phyloP scores from a whole-genome alignment of 371 early-diverging fungal species.

The Lichtheimia ornata region DNA sequence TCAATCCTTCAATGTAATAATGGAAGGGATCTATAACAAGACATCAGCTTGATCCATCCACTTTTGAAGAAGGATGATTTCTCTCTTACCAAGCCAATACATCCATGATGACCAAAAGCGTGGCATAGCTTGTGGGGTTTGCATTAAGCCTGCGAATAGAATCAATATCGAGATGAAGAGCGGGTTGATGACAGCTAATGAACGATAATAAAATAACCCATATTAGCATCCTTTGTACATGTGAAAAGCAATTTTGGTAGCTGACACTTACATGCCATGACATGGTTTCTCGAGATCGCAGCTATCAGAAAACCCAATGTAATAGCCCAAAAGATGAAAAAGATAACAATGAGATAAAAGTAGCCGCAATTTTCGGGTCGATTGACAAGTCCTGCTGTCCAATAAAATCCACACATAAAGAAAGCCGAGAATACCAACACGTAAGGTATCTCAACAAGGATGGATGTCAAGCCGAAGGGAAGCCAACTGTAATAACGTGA shows the following conservation, averaged over 20 bases:
- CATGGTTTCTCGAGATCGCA: slow-evolving; percentile 25
- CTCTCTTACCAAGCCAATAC: slow-evolving; percentile 64
- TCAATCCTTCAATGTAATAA: slow-evolving; percentile 75
- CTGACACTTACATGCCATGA: slow-evolving; percentile 28
- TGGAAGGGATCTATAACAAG: slow-evolving; percentile 54
- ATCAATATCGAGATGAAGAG: slow-evolving; percentile 71
- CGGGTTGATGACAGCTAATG: slow-evolving; percentile 61
- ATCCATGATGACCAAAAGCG: slow-evolving; percentile 79
- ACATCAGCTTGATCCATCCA: not conserved
- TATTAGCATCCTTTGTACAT: not conserved
- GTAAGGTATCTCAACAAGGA: slow-evolving; percentile 58
- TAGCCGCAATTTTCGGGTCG: slow-evolving; percentile 43
- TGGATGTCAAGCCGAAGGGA: slow-evolving; percentile 54
- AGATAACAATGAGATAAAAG: slow-evolving; percentile 52
- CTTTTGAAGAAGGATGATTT: not conserved
- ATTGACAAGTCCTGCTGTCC: slow-evolving; percentile 56
- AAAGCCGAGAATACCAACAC: slow-evolving; percentile 44
- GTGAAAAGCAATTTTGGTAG: not conserved
- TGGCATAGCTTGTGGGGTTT: slow-evolving; percentile 68
- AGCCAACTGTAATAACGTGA: slow-evolving; percentile 68
- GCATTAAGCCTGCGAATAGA: slow-evolving; percentile 75
- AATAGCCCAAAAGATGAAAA: slow-evolving; percentile 57
- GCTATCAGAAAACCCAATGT: slow-evolving; percentile 67
- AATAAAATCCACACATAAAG: slow-evolving; percentile 62
- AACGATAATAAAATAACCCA: not conserved